These are phyloP conservation scores for Thermothielavioides terrestris DNA, from an alignment of 495 filamentous ascomycete species.

Conservation along the genomic window DNA sequence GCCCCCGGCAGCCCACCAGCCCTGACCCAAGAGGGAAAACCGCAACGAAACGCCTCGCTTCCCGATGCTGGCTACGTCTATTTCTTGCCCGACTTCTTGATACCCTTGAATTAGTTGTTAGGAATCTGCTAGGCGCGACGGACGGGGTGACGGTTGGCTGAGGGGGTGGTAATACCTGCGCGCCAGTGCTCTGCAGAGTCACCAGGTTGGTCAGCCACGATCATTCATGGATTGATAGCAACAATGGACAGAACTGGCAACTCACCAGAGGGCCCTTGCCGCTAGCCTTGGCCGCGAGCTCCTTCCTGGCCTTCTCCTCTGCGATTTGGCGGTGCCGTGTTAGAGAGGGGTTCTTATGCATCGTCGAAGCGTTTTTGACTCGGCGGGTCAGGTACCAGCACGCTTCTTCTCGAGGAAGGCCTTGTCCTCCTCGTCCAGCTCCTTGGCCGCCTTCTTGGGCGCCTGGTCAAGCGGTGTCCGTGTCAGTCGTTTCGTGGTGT, in stretches of 20 bases:
- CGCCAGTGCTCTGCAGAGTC: conserved; percentile 49
- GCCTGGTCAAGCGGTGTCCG: conserved; percentile 18
- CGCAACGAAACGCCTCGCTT: conserved; percentile 6
- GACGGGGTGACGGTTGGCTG: background rate
- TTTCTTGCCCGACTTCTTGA: conserved; percentile 91
- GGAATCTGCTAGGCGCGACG: too few species aligned
- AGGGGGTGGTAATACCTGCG: conserved; percentile 36
- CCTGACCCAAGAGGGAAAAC: background rate
- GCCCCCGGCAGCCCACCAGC: too few species aligned
- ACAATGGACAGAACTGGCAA: background rate
- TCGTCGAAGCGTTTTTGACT: background rate
- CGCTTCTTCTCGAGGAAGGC: conserved; percentile 67
- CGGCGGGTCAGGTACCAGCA: conserved; percentile 47
- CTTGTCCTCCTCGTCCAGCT: conserved; percentile 67
- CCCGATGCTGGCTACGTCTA: conserved; percentile 31
- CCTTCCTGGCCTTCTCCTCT: conserved; percentile 75
- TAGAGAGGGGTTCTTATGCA: background rate
- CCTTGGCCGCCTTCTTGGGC: conserved; percentile 68
- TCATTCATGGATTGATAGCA: conserved; percentile 36
- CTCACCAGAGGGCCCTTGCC: conserved; percentile 45
- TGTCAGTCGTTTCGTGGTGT: background rate
- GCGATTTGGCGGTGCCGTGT: background rate
- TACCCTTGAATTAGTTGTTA: conserved; percentile 41
- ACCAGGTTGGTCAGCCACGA: conserved; percentile 3
- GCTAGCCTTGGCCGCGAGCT: conserved; percentile 54